These are phyloP conservation scores for Diophrys appendiculata DNA, from an alignment of 73 alveolate genomes.

Conservation along the genomic window DNA sequence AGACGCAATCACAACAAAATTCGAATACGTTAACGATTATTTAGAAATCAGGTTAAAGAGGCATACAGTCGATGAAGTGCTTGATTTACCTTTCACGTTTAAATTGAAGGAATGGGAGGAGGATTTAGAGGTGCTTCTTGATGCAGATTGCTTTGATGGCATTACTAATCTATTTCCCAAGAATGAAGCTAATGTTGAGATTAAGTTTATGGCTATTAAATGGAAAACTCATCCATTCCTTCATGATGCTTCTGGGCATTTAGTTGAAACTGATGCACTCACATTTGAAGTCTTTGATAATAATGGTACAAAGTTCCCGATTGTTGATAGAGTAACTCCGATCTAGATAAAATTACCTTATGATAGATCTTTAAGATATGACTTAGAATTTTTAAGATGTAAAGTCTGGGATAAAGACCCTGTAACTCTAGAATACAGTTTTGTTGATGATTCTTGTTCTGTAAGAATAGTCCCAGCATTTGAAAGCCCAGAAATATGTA, in stretches of 20 bases:
- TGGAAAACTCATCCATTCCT: constrained; percentile 5
- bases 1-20: background rate
- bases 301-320: background rate
- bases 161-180: no score
- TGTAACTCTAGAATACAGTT: no score
- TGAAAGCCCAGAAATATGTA: no score
- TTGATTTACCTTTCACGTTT: background rate
- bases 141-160: no score
- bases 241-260: constrained; percentile 19
- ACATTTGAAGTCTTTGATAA: constrained; percentile 24
- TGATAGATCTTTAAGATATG: background rate
- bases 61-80: background rate
- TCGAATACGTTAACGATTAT: background rate
- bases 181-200: no score
- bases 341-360: background rate
- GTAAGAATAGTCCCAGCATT: no score
- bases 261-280: constrained; percentile 25
- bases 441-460: no score
- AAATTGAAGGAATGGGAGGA: background rate
- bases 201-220: constrained; percentile 26
- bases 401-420: background rate
- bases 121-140: background rate
- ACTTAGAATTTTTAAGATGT: background rate
- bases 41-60: background rate
- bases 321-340: background rate